Percentiles rank a stretch among this genome's conserved stretches.
Conservation (phyloP, 2,329 filamentous ascomycete species). For the Pseudogymnoascus sp. region DNA sequence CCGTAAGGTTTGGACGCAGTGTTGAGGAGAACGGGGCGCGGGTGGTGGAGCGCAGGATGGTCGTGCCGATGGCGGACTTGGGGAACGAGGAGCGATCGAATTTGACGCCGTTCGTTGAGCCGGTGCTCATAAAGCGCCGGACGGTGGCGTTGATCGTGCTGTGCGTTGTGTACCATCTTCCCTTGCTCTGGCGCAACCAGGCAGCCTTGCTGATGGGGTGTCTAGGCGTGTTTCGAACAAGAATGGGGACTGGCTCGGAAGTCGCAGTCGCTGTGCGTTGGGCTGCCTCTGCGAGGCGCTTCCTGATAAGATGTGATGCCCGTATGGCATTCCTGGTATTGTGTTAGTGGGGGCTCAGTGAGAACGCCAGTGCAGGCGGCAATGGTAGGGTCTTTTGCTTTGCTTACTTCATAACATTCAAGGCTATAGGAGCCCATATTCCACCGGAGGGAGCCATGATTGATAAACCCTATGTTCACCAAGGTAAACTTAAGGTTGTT, state of each 20-base stretch:
- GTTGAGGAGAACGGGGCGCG: constrained; percentile 82
- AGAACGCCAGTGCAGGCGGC: constrained; percentile 7
- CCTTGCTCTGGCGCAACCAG: constrained; percentile 56
- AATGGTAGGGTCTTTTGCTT: constrained; percentile 14
- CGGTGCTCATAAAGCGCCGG: constrained; percentile 31
- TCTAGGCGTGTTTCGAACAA: constrained; percentile 47
- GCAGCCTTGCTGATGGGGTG: constrained; percentile 53
- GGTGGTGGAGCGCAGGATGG: constrained; percentile 57
- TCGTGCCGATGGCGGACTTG: constrained; percentile 47
- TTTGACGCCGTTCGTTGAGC: constrained; percentile 30
- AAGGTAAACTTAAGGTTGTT: constrained; percentile 6
- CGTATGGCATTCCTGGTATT: constrained; percentile 38
- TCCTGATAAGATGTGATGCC: constrained; percentile 38
- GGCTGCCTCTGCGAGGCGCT: constrained; percentile 35
- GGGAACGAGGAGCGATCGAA: constrained; percentile 47
- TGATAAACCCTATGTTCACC: background rate
- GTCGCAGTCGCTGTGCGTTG: constrained; percentile 33
- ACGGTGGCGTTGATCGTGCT: constrained; percentile 44
- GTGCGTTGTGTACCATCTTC: constrained; percentile 56
- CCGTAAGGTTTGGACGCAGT: constrained; percentile 85
- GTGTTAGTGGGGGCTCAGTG: constrained; percentile 14
- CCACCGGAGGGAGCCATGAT: constrained; percentile 27
- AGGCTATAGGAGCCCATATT: constrained; percentile 28
- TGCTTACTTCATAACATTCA: constrained; percentile 27
- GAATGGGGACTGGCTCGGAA: constrained; percentile 49